phyloP scores from a whole-genome alignment of 352 stramenopile species.

The Phytophthora litchii region DNA sequence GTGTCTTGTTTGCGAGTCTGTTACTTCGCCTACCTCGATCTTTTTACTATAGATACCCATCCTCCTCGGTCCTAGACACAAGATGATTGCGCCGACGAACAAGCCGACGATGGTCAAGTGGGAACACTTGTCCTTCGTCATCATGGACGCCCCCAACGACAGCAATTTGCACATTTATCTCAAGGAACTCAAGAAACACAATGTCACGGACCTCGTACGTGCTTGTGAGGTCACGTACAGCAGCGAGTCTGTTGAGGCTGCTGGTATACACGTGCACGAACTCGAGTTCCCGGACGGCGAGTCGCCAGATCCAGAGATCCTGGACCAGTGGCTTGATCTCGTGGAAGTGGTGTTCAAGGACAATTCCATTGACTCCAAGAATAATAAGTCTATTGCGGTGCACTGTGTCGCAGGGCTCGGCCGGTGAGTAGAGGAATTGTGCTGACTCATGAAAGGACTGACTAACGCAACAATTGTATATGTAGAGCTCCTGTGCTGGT shows the following conservation, averaged over 20 bases:
- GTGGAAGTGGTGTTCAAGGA: constrained; percentile 96
- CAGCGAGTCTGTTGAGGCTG: constrained; percentile 88
- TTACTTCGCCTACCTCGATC: neutral
- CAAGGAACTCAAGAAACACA: constrained; percentile 95
- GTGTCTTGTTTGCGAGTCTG: constrained; percentile 9
- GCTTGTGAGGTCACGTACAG: constrained; percentile 97
- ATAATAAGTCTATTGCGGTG: constrained; percentile 93
- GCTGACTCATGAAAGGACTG: constrained; percentile 1
- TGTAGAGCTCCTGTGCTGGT: constrained; percentile 95
- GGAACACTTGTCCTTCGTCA: constrained; percentile 95
- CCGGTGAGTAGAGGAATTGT: constrained; percentile 55
- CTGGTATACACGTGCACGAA: constrained; percentile 93
- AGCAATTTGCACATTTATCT: constrained; percentile 97
- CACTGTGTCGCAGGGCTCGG: constrained; percentile 98
- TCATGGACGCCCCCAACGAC: constrained; percentile 97
- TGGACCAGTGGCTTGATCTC: constrained; percentile 95
- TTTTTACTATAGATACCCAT: constrained; percentile 22
- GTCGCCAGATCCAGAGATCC: constrained; percentile 91
- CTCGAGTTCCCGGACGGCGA: constrained; percentile 98
- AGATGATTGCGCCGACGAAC: constrained; percentile 85
- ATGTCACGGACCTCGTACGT: constrained; percentile 95
- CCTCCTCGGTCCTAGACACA: constrained; percentile 25
- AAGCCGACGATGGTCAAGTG: constrained; percentile 89
- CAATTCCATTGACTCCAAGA: constrained; percentile 63
- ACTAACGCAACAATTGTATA: constrained; percentile 11